Conservation (phyloP, 139 green algal genomes). For the Chlorella ohadii region DNA sequence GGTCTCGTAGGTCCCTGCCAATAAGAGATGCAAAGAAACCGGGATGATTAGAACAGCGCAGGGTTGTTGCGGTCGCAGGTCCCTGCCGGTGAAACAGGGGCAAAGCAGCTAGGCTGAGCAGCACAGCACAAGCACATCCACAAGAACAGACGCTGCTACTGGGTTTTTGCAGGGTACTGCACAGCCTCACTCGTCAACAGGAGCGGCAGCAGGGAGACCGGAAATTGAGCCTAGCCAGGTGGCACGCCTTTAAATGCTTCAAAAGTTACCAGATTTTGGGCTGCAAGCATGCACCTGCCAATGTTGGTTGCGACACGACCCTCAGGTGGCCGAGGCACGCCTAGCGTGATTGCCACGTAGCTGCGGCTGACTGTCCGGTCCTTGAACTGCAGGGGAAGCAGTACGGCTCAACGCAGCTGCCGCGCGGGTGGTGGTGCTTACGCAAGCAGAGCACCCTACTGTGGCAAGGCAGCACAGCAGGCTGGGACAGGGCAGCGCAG, state of each 20-base stretch:
- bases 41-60: too few relatives aligned
- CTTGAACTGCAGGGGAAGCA: constrained; percentile 82
- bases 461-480: too few relatives aligned
- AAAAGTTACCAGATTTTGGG: too few relatives aligned
- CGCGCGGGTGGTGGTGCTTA: too few relatives aligned
- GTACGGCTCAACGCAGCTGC: background rate
- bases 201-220: background rate
- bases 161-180: too few relatives aligned
- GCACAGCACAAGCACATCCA: background rate
- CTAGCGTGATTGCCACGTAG: constrained; percentile 76
- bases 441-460: too few relatives aligned
- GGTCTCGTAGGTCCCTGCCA: constrained; percentile 66
- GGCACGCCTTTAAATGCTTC: too few relatives aligned
- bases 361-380: constrained; percentile 73
- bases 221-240: background rate
- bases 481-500: background rate
- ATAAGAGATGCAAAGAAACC: too few relatives aligned
- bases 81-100: too few relatives aligned
- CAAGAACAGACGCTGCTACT: too few relatives aligned
- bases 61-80: too few relatives aligned
- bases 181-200: background rate
- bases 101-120: too few relatives aligned
- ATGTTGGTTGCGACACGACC: constrained; percentile 82
- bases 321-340: constrained; percentile 39
- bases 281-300: constrained; percentile 30